A percentile compares a stretch with the other conserved stretches of the same genome.
Conservation (phyloP, 2,329 filamentous ascomycete species). For the Fusarium pseudonygamai region DNA sequence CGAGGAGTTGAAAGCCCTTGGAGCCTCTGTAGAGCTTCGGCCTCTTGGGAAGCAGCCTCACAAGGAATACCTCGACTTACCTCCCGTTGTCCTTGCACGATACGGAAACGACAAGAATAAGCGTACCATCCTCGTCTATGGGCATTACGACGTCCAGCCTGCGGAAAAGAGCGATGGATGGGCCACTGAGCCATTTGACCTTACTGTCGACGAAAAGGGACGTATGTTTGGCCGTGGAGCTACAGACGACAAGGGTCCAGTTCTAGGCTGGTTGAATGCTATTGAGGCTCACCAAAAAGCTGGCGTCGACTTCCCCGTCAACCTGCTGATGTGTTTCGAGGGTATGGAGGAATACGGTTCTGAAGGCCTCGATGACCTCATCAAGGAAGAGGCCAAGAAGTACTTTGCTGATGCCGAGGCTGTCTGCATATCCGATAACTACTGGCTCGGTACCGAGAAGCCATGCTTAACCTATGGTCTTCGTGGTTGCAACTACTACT, state of each 20-base stretch:
- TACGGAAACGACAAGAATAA: slow-evolving; percentile 94
- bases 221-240: slow-evolving; percentile 96
- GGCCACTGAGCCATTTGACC: slow-evolving; percentile 92
- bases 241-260: slow-evolving; percentile 98
- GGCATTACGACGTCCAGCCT: slow-evolving; percentile 98
- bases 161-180: slow-evolving; percentile 93
- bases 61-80: slow-evolving; percentile 89
- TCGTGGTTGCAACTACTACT: slow-evolving; percentile 98
- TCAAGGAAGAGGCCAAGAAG: slow-evolving; percentile 87
- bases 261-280: slow-evolving; percentile 96
- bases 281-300: slow-evolving; percentile 98
- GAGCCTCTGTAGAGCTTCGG: slow-evolving; percentile 87
- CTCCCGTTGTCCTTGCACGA: slow-evolving; percentile 89
- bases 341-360: slow-evolving; percentile 99
- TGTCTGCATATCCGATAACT: slow-evolving; percentile 99
- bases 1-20: slow-evolving; percentile 81
- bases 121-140: slow-evolving; percentile 95
- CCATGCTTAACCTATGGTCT: slow-evolving; percentile 97
- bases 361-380: slow-evolving; percentile 94
- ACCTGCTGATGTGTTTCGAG: slow-evolving; percentile 99
- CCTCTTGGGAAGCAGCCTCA: slow-evolving; percentile 91
- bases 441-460: slow-evolving; percentile 99
- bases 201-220: slow-evolving; percentile 87
- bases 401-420: slow-evolving; percentile 97
- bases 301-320: slow-evolving; percentile 93